Evolutionary conservation across 192 early-diverging fungal genomes (phyloP).

Genomic region (Podila verticillata): DNA sequence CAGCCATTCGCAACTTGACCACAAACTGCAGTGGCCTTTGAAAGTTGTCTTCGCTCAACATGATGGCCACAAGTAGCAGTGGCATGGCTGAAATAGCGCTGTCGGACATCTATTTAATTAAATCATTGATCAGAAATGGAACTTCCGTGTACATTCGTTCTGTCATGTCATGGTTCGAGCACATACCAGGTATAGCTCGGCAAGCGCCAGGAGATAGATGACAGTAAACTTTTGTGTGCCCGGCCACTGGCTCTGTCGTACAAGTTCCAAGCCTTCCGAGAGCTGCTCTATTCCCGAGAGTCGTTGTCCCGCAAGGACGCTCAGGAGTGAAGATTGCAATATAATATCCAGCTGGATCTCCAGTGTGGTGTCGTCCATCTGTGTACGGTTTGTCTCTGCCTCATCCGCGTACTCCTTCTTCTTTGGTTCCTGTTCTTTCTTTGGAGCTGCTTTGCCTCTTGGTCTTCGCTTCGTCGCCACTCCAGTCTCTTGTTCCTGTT

Average conservation of each 20-base stretch:
- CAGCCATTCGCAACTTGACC: slow-evolving; percentile 30
- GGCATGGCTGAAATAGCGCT: slow-evolving; percentile 24
- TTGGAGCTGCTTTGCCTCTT: not conserved
- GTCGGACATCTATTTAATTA: slow-evolving; percentile 15
- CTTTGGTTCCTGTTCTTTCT: not conserved
- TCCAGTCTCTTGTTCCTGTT: not conserved
- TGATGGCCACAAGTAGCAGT: slow-evolving; percentile 18
- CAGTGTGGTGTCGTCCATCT: slow-evolving; percentile 20
- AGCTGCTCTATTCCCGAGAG: slow-evolving; percentile 22
- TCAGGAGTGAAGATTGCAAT: slow-evolving; percentile 19
- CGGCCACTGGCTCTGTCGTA: slow-evolving; percentile 34
- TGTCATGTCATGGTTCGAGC: too few species aligned
- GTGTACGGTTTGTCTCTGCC: not conserved
- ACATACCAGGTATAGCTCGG: slow-evolving; percentile 38
- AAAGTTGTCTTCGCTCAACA: slow-evolving; percentile 21
- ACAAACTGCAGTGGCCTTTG: slow-evolving; percentile 22
- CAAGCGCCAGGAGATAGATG: slow-evolving; percentile 27
- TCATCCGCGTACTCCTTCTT: not conserved
- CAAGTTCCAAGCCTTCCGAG: slow-evolving; percentile 18
- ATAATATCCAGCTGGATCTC: slow-evolving; percentile 30
- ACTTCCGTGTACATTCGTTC: not conserved
- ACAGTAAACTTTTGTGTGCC: slow-evolving; percentile 29
- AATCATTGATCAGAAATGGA: not conserved
- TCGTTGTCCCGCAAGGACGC: slow-evolving; percentile 16
- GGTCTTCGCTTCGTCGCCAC: not conserved